A percentile compares a stretch with the other conserved stretches of the same genome.
phyloP scores from a whole-genome alignment of 2,329 filamentous ascomycete genomes.

The Diaporthe amygdali region DNA sequence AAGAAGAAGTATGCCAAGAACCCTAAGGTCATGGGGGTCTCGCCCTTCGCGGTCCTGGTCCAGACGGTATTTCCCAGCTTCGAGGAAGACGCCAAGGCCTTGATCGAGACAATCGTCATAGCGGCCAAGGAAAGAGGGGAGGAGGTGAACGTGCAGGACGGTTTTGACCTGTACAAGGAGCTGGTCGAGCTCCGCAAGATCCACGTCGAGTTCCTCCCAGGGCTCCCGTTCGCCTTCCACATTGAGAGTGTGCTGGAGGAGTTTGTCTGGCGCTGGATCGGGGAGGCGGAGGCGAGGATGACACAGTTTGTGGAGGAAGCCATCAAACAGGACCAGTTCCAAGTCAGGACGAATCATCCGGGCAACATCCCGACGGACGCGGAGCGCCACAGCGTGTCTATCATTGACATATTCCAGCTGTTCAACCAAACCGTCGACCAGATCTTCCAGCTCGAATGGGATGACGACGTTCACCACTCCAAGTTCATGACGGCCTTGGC shows the following conservation, averaged over 20 bases:
- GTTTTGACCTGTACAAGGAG: slow-evolving; percentile 91
- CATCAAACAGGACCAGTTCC: slow-evolving; percentile 88
- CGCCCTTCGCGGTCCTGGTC: slow-evolving; percentile 72
- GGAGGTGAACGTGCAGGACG: slow-evolving; percentile 87
- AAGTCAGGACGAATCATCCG: slow-evolving; percentile 70
- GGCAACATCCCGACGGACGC: slow-evolving; percentile 73
- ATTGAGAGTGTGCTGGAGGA: slow-evolving; percentile 85
- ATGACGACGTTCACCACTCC: slow-evolving; percentile 90
- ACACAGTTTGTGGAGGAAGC: slow-evolving; percentile 87
- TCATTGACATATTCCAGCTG: slow-evolving; percentile 90
- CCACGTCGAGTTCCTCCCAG: slow-evolving; percentile 76
- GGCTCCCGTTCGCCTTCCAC: slow-evolving; percentile 80
- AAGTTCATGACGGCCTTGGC: slow-evolving; percentile 96
- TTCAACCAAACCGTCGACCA: slow-evolving; percentile 93
- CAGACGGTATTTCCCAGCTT: slow-evolving; percentile 88
- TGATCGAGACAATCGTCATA: slow-evolving; percentile 81
- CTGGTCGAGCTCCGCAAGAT: slow-evolving; percentile 84
- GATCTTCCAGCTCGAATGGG: slow-evolving; percentile 86
- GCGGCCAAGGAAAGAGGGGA: slow-evolving; percentile 70
- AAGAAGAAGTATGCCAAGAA: slow-evolving; percentile 91
- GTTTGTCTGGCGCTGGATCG: slow-evolving; percentile 97
- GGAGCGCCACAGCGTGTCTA: slow-evolving; percentile 88
- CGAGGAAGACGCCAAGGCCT: slow-evolving; percentile 84
- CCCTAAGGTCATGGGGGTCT: slow-evolving; percentile 81
- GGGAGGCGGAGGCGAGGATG: slow-evolving; percentile 78